Evolutionary conservation across 2,329 filamentous ascomycete genomes (phyloP).

Genomic region (Aspergillus fumigatus): DNA sequence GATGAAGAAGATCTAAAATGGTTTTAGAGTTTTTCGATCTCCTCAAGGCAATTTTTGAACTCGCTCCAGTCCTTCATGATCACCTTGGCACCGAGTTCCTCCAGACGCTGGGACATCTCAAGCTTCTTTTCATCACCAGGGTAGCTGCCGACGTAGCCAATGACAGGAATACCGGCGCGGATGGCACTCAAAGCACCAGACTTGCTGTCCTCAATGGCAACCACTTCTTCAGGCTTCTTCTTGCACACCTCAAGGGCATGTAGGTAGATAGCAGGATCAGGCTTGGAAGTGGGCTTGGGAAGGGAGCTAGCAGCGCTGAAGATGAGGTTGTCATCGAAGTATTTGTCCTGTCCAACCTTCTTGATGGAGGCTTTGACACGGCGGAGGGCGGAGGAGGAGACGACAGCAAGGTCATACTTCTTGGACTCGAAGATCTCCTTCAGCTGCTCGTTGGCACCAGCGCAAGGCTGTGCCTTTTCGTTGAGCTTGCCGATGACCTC

Average conservation of each 20-base stretch:
- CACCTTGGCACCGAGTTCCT: conserved; percentile 57
- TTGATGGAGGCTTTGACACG: conserved; percentile 73
- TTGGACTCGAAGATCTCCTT: conserved; percentile 57
- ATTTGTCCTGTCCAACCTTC: conserved; percentile 74
- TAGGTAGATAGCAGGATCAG: conserved; percentile 83
- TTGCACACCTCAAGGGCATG: conserved; percentile 70
- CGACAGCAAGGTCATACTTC: conserved; percentile 72
- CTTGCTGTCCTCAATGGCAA: conserved; percentile 86
- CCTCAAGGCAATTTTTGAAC: conserved; percentile 39
- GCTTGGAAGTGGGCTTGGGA: conserved; percentile 77
- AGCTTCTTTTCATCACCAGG: conserved; percentile 53
- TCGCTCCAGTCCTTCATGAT: conserved; percentile 53
- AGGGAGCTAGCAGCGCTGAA: conserved; percentile 81
- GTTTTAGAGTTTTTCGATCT: conserved; percentile 35
- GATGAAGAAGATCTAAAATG: conserved; percentile 9
- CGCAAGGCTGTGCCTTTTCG: conserved; percentile 62
- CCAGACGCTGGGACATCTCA: conserved; percentile 61
- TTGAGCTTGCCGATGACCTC: conserved; percentile 77
- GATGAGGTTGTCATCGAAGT: conserved; percentile 69
- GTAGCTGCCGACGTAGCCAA: conserved; percentile 84
- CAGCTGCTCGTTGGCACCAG: conserved; percentile 64
- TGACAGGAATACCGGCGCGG: conserved; percentile 71
- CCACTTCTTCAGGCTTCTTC: conserved; percentile 64
- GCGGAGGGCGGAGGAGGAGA: conserved; percentile 73
- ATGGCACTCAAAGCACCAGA: conserved; percentile 74